Base-by-base conservation (phyloP, 768 basidiomycete genomes). In the Inosperma sp. region DNA sequence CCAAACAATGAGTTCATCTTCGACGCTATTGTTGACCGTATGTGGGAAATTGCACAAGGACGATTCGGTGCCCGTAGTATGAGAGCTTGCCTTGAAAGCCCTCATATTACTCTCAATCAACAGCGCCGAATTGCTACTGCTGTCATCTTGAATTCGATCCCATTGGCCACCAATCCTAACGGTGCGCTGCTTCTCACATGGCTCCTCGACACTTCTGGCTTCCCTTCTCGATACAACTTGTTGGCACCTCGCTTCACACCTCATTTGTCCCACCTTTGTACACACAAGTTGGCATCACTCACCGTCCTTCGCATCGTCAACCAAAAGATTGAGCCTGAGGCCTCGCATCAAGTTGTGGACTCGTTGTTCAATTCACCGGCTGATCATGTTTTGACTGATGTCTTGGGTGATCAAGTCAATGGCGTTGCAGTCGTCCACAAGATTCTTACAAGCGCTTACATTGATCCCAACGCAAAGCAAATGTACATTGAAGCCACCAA, bases 1-100 rank as follows among this genome's bases (percentile, higher is more conserved):
- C 94, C 94, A 27, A 81, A 80, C 25, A 94, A 92, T 50, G 92
- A 95, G 57, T 98, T 98, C 67, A 88, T 98, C 52, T 98, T 97
- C 66, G 94, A 98, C 65, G 93, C 92, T 23, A 97, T 98, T 76
- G 86, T 90, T 39, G 95, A 98, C 67, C 89, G 96, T 33, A 87
- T 96, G 72, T 98, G 96, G 93, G 96, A 98, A 71, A 79, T 99
- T 47, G 95, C 93, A 0, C 95, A 97, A 71, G 95, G 95, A 19
- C 84, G 96, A 27, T 99, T 96, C 61, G 96, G 96, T 48, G 96
- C 96, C 39, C 86, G 96, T 42, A 94, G 93, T 64, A 95, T 98
- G 88, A 81, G 95, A 56, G 94, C 96, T 9, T 96, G 94, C 65
- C 77, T 98, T 16, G 96, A 98, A 68, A 93, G 84, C 65, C 83